Percentiles rank a stretch among this genome's conserved stretches.
These are phyloP conservation scores for Rubia balearica DNA, from an alignment of 305 asterid species.

Conservation along the genomic window DNA sequence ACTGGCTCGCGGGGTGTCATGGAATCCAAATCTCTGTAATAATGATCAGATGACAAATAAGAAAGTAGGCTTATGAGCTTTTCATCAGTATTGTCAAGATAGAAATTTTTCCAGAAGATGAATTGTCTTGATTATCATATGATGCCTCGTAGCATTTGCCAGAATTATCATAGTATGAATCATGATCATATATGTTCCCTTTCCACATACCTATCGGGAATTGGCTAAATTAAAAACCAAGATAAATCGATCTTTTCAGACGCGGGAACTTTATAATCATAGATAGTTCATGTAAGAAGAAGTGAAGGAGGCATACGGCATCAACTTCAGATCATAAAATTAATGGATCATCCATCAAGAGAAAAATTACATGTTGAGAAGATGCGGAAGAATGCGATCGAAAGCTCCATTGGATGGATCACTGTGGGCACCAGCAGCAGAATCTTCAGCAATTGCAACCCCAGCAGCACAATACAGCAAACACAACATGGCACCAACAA, in stretches of 20 bases:
- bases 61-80: too few relatives aligned
- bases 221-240: background rate
- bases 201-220: background rate
- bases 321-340: background rate
- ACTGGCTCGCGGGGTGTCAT: too few relatives aligned
- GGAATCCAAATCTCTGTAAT: too few relatives aligned
- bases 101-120: background rate
- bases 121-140: background rate
- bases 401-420: conserved; percentile 30
- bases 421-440: conserved; percentile 20
- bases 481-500: conserved; percentile 10
- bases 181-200: background rate
- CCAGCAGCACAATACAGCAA: conserved; percentile 7
- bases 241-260: background rate
- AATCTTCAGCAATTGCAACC: conserved; percentile 24
- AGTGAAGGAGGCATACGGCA: background rate
- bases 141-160: background rate
- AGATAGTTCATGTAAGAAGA: background rate
- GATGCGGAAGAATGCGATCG: conserved; percentile 53
- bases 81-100: too few relatives aligned
- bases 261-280: background rate
- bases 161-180: background rate
- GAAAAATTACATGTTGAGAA: conserved; percentile 49
- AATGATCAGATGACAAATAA: too few relatives aligned
- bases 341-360: background rate